phyloP scores from a whole-genome alignment of 2,329 filamentous ascomycete species.

The Diplodia seriata region DNA sequence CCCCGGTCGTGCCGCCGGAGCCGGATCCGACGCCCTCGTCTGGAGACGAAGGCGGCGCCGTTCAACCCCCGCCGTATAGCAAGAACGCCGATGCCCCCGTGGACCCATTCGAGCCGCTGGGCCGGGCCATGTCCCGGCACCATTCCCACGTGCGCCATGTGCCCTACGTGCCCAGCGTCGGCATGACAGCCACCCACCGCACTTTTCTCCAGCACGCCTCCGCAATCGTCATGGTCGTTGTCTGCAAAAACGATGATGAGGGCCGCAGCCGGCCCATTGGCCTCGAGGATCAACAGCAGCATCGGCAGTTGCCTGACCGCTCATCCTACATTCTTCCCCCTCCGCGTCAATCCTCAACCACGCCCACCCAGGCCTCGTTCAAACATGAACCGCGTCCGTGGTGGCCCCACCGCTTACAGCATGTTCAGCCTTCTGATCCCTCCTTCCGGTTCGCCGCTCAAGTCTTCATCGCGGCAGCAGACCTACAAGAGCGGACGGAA shows the following conservation, averaged over 20 bases:
- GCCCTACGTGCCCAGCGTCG: conserved; percentile 69
- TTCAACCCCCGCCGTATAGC: neutral
- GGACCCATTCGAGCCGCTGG: conserved; percentile 77
- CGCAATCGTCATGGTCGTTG: conserved; percentile 64
- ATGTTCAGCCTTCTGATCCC: neutral
- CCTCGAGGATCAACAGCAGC: neutral
- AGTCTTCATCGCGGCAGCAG: neutral
- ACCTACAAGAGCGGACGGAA: neutral
- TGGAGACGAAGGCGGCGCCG: conserved; percentile 44
- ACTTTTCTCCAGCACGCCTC: conserved; percentile 67
- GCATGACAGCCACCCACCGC: conserved; percentile 69
- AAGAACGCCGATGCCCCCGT: conserved; percentile 43
- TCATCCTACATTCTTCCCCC: conserved; percentile 10
- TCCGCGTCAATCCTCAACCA: neutral
- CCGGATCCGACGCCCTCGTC: conserved; percentile 51
- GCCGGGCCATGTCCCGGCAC: conserved; percentile 65
- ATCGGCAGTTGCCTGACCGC: neutral
- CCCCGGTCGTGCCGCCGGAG: conserved; percentile 66
- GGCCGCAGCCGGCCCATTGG: neutral
- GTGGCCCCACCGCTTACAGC: neutral
- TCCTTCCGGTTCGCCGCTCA: conserved; percentile 7
- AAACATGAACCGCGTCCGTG: neutral
- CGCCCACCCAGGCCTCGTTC: neutral
- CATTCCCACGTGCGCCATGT: conserved; percentile 72
- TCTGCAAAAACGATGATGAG: neutral